Evolutionary conservation across 2,329 filamentous ascomycete genomes (phyloP), one percentile per base, ranked within the genome.

Genomic region (Aureobasidium sp.): DNA sequence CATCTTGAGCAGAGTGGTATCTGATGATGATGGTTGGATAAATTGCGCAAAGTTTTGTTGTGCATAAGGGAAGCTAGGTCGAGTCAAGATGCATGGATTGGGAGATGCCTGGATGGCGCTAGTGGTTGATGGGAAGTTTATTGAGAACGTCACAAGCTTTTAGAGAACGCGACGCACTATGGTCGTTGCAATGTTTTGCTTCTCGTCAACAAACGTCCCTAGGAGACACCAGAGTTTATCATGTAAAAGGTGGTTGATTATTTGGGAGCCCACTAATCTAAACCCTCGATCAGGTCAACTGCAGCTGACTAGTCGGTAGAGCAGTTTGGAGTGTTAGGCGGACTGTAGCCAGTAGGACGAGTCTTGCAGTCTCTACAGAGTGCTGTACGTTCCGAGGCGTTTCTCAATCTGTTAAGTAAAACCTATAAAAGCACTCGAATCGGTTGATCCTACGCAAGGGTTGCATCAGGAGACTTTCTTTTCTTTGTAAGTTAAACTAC

Each of bases 51-150:
- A 19, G 10, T 25, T 29, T 57, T 47, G 55, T 29, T 49, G 55
- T 58, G 55, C 43, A 40, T 49, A 58, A 58, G 55, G 19, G 27
- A 58, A 58, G 55, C n/a, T 31, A 38, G 17, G 43, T 58, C 55
- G 31, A 31, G 23, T 49, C 21, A 21, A 58, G 43, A 29, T 57
- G 55, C 43, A 35, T 47, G 27, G 23, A 47, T 58, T 58, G 21
- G 55, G 29, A 49, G 51, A 33, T 57, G 53, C 37, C 17, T 1
- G 33, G 33, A 13, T 47, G 54, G 33, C 55, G 55, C 55, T 58
- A 58, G 55, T 49, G 53, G 27, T 57, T 27, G 13, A 27, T 25
- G 19, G 15, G 13, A 40, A 57, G 6, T 4, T 8, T 0, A 13
- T 57, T 8, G 3, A 35, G 53, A 57, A 45, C 38, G 53, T 46